A percentile compares a stretch with the other conserved stretches of the same genome.
Conservation (phyloP, 2,329 filamentous ascomycete genomes). For the Rachicladosporium sp. region DNA sequence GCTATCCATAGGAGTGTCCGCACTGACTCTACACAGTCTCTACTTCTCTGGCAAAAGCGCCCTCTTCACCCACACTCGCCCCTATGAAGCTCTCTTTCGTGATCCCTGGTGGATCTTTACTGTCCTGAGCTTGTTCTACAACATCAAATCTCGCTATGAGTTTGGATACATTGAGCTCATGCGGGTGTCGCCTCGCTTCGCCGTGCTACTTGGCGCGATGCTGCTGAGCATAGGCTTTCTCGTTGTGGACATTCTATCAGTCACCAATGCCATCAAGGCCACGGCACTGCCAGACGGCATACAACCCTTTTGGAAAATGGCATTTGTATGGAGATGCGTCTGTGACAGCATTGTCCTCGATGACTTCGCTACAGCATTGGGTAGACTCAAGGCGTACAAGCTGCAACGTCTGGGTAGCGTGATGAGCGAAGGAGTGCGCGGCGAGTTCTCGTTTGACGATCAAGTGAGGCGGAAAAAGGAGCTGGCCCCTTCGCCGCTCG, state of each 20-base stretch:
- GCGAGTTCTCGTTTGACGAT: constrained; percentile 13
- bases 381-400: constrained; percentile 33
- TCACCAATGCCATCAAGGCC: constrained; percentile 30
- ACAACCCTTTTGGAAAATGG: constrained; percentile 54
- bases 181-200: constrained; percentile 51
- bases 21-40: constrained; percentile 17
- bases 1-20: not conserved
- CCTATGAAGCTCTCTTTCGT: constrained; percentile 48
- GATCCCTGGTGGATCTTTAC: constrained; percentile 61
- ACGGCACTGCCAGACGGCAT: constrained; percentile 36
- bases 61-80: constrained; percentile 43
- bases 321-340: constrained; percentile 54
- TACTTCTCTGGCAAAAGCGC: constrained; percentile 38
- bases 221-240: constrained; percentile 48
- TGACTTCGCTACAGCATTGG: constrained; percentile 52
- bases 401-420: constrained; percentile 23
- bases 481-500: constrained; percentile 4
- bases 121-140: constrained; percentile 46
- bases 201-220: constrained; percentile 50
- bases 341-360: constrained; percentile 56
- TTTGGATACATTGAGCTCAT: constrained; percentile 45
- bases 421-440: constrained; percentile 15
- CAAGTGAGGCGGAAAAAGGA: constrained; percentile 13
- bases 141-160: constrained; percentile 50
- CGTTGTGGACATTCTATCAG: constrained; percentile 48